Evolutionary conservation across 2,329 filamentous ascomycete genomes (phyloP), one percentile per base, ranked within the genome.

Genomic region (Botrytis galanthina): DNA sequence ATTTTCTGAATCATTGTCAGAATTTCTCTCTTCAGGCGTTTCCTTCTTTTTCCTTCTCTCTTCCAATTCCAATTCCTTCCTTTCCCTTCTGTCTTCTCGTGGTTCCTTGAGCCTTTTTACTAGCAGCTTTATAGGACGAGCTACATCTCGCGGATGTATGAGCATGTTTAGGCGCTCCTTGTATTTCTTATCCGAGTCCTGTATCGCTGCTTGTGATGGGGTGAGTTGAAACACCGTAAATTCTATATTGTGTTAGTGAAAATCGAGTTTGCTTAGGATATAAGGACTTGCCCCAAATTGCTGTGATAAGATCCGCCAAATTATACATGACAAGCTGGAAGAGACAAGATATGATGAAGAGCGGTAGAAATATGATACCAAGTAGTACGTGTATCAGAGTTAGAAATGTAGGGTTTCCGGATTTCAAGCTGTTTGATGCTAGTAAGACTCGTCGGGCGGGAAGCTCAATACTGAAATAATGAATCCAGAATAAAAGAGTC

Each of bases 241-340:
- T 60, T 35, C 32, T 60, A 5, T 35, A 35, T 1, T 5, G 0
- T 35, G 3, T 60, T 60, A 35, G 32, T 35, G 20, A 20, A 35
- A 35, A 1, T 60, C 7, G 20, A 22, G 4, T 32, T 1, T 60
- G 9, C 4, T 35, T 0, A 5, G 3, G 3, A 54, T 1, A 14
- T 35, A 35, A 35, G 57, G 8, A 60, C 57, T 22, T 60, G 57
- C 57, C 57, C 57, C 32, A 60, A 4, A 26, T 1, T 12, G 57
- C 32, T 35, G 32, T 22, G 9, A 35, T 20, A 12, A 60, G 0
- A 26, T 60, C 57, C 0, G 57, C 8, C 57, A 35, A 22, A 35
- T 60, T 60, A 22, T 60, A 35, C 12, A 35, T 12, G 4, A 60
- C 12, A 22, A 60, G 32, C 1, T 60, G 57, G 18, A 60, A 60